A percentile compares a stretch with the other conserved stretches of the same genome.
Evolutionary conservation across 768 basidiomycete species (phyloP).

Genomic region (Lentinula aciculospora): DNA sequence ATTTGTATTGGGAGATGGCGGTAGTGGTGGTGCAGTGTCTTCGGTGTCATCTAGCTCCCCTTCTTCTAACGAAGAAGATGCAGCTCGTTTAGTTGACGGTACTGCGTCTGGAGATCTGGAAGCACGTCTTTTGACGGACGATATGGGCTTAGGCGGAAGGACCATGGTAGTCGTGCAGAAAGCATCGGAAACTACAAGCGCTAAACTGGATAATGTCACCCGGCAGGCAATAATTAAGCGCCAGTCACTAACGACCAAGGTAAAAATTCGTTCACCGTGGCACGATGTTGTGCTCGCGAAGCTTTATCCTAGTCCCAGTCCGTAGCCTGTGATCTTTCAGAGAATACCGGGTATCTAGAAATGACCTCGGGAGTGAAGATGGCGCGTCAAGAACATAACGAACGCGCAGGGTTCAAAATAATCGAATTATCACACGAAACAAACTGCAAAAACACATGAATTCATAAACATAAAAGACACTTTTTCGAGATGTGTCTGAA

Average conservation of each 20-base stretch:
- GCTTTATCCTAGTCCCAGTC: too few relatives aligned
- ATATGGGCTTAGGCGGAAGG: not conserved
- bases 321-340: too few relatives aligned
- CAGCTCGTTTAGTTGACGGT: constrained; percentile 49
- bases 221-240: not conserved
- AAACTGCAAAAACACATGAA: too few relatives aligned
- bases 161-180: constrained; percentile 2
- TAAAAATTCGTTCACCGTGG: too few relatives aligned
- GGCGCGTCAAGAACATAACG: too few relatives aligned
- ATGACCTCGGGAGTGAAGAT: too few relatives aligned
- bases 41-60: constrained; percentile 67
- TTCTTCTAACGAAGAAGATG: constrained; percentile 73
- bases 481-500: too few relatives aligned
- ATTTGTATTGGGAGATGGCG: constrained; percentile 13
- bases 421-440: too few relatives aligned
- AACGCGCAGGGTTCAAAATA: too few relatives aligned
- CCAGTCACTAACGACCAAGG: not conserved
- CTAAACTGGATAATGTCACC: not conserved
- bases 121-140: constrained; percentile 50
- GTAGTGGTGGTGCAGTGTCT: constrained; percentile 12
- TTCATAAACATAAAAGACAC: too few relatives aligned
- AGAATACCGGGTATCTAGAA: too few relatives aligned
- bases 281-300: too few relatives aligned
- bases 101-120: constrained; percentile 44
- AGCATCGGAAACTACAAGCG: not conserved